A percentile compares a stretch with the other conserved stretches of the same genome.
Evolutionary conservation across 179 eudicot species (phyloP).

Genomic region (Beta lomatogona): DNA sequence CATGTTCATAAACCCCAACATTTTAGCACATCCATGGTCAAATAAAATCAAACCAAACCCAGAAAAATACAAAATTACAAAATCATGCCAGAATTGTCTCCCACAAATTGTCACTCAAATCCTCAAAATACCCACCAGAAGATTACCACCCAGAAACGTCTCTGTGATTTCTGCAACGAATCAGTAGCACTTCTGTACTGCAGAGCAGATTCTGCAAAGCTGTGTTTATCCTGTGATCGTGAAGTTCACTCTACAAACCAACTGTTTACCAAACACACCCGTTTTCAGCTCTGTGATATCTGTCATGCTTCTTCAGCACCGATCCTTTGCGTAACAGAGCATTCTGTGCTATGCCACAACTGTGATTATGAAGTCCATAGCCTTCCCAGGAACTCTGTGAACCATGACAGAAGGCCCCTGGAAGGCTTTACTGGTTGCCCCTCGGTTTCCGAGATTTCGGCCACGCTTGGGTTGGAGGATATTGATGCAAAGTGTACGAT

Average conservation of each 20-base stretch:
- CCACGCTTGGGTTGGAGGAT: conserved; percentile 57
- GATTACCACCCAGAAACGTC: conserved; percentile 29
- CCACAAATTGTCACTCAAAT: conserved; percentile 3
- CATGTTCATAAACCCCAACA: not conserved
- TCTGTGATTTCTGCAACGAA: conserved; percentile 64
- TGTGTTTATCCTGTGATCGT: conserved; percentile 67
- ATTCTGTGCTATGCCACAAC: conserved; percentile 68
- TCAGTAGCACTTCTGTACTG: conserved; percentile 61
- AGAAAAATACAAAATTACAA: not conserved
- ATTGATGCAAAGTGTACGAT: conserved; percentile 40
- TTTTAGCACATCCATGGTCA: not conserved
- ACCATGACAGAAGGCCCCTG: conserved; percentile 74
- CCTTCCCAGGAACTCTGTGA: not conserved
- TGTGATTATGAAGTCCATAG: conserved; percentile 75
- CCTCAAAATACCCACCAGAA: too few species aligned
- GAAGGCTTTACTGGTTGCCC: conserved; percentile 85
- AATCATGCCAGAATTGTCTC: conserved; percentile 35
- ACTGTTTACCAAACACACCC: conserved; percentile 68
- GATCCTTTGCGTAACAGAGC: conserved; percentile 54
- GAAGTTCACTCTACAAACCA: conserved; percentile 79
- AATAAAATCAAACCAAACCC: not conserved
- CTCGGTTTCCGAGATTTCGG: conserved; percentile 49
- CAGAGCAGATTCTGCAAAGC: conserved; percentile 78
- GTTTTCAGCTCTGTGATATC: conserved; percentile 63
- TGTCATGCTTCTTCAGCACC: conserved; percentile 68